Conservation (phyloP, 768 basidiomycete species). For the Tulasnella sp. region DNA sequence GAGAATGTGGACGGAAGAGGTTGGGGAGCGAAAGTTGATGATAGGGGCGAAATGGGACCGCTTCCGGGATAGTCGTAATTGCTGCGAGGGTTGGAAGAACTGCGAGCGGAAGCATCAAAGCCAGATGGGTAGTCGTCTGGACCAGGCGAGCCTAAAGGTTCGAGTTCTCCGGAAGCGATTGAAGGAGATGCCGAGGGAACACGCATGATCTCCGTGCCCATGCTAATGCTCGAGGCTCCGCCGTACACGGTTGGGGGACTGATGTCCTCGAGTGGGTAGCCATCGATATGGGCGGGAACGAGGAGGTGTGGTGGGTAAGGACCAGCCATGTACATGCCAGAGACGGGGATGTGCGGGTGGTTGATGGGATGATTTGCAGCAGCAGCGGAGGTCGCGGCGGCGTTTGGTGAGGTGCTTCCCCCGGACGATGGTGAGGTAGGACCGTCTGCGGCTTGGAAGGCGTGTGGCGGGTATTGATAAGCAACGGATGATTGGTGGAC, state of each 20-base stretch:
- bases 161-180: slow-evolving; percentile 7
- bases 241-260: background rate
- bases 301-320: background rate
- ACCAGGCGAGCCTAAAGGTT: slow-evolving; percentile 1
- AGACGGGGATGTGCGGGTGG: background rate
- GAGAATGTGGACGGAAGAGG: slow-evolving; percentile 1
- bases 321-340: background rate
- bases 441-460: background rate
- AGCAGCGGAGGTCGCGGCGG: background rate
- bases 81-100: slow-evolving; percentile 5
- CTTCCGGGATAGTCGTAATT: slow-evolving; percentile 6
- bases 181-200: slow-evolving; percentile 11
- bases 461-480: slow-evolving; percentile 1
- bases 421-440: background rate
- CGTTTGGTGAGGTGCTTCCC: background rate
- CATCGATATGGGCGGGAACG: background rate
- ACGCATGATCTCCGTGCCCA: slow-evolving; percentile 10
- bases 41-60: slow-evolving; percentile 9
- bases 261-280: background rate
- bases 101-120: background rate
- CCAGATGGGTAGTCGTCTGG: slow-evolving; percentile 3
- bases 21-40: background rate
- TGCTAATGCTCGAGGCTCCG: background rate
- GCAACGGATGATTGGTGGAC: background rate
- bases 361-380: slow-evolving; percentile 1